Evolutionary conservation across 768 basidiomycete species (phyloP), one percentile per base, ranked within the genome.

Genomic region (Tricholoma matsutake): DNA sequence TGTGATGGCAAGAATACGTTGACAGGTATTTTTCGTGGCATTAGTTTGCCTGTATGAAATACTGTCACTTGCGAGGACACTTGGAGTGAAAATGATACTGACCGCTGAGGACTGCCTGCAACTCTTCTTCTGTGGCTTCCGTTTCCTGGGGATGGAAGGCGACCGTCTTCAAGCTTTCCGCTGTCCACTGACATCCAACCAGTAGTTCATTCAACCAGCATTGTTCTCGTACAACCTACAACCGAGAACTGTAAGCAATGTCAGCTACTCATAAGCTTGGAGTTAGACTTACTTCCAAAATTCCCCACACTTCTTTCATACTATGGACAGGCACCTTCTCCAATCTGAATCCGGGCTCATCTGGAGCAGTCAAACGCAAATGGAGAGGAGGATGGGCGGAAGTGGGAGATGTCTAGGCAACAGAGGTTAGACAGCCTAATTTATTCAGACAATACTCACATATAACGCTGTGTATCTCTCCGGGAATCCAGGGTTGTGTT

Each of bases 171-270:
- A 76, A 61, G 9, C 76, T 78, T 66, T 91, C 89, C 3, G 84
- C 78, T 28, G 72, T 71, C 91, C 92, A 94, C 11, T 81, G 73
- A 49, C 83, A 85, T 49, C 81, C 79, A 4, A 75, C 67, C 20
- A 94, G 71, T n/a, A 81, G 79, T 66, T 89, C 88, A 67, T 93
- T 94, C 16, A 93, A 68, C 92, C 92, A 94, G 66, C 87, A 89
- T 72, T 93, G 92, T 62, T 93, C 91, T 61, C 83, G 80, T 4
- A 93, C 89, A 66, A 94, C 81, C 87, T 90, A 43, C 4, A 29
- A 34, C 29, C 58, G 56, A 18, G 10, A 39, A 56, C 29, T 54
- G 18, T 62, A 56, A 54, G 34, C 28, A 41, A 43, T 41, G n/a
- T 14, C 62, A 60, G 64, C 37, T 28, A 28, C 31, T 3, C 37